These are phyloP conservation scores for Bolboschoenoplectus hybrid DNA, from an alignment of 202 grass and related monocot species.

Conservation along the genomic window DNA sequence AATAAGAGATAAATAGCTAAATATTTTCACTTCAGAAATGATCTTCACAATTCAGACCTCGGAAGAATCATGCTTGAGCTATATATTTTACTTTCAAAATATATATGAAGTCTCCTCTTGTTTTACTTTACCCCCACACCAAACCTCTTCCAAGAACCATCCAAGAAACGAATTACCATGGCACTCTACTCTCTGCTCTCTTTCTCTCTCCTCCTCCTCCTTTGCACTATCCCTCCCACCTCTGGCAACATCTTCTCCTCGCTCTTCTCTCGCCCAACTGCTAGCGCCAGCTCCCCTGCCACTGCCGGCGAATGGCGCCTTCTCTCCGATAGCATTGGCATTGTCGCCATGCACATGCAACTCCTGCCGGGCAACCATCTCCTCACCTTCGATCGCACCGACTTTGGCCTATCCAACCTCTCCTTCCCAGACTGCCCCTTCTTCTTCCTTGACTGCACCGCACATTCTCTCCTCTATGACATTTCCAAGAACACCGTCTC, in stretches of 20 bases:
- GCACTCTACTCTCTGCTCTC: conserved; percentile 21
- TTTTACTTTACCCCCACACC: conserved; percentile 39
- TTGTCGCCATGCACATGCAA: conserved; percentile 96
- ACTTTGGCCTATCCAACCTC: conserved; percentile 75
- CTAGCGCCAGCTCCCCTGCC: neutral
- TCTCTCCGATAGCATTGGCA: conserved; percentile 70
- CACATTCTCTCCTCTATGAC: conserved; percentile 76
- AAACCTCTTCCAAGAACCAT: conserved; percentile 34
- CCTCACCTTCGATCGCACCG: conserved; percentile 85
- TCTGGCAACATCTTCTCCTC: neutral
- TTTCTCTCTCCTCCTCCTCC: conserved; percentile 22
- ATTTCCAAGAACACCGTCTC: conserved; percentile 49
- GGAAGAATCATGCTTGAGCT: no score
- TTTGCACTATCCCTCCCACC: conserved; percentile 8
- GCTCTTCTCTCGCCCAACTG: conserved; percentile 37
- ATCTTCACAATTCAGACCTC: no score
- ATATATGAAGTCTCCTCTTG: neutral
- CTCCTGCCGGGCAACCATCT: conserved; percentile 66
- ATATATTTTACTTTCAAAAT: no score
- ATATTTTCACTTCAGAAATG: no score
- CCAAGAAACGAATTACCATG: conserved; percentile 21
- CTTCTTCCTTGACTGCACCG: conserved; percentile 62
- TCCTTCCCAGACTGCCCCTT: conserved; percentile 48
- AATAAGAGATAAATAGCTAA: no score
- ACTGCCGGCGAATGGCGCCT: conserved; percentile 61